Evolutionary conservation across 2,329 filamentous ascomycete genomes (phyloP).

Genomic region (Scolecobasidium constrictum): DNA sequence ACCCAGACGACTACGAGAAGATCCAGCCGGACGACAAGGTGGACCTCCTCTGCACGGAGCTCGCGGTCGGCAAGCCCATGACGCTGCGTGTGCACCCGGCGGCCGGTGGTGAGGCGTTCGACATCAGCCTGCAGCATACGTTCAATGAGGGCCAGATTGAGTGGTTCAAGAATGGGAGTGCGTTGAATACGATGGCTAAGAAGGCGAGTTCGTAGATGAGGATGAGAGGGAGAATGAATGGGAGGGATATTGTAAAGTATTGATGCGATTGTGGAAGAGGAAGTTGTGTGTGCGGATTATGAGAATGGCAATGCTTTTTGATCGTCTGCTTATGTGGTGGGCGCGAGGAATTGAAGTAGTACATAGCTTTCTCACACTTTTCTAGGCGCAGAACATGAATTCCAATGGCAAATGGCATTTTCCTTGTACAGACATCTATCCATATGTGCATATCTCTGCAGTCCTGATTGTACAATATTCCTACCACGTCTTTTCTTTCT

Average conservation of each 20-base stretch:
- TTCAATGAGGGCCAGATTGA: conserved; percentile 98
- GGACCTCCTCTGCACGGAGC: conserved; percentile 77
- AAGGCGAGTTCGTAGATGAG: conserved; percentile 11
- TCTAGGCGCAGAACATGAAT: too few relatives aligned
- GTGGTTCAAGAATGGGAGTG: conserved; percentile 98
- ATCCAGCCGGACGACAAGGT: conserved; percentile 88
- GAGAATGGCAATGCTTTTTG: too few relatives aligned
- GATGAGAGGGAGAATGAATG: background rate
- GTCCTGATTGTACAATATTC: too few relatives aligned
- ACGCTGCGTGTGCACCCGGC: conserved; percentile 88
- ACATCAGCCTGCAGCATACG: conserved; percentile 80
- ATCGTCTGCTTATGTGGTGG: too few relatives aligned
- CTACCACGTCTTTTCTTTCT: too few relatives aligned
- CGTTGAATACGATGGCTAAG: conserved; percentile 98
- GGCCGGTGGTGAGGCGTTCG: conserved; percentile 63
- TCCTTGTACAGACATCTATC: too few relatives aligned
- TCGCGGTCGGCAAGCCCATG: conserved; percentile 86
- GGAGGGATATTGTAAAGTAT: background rate
- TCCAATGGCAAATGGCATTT: too few relatives aligned
- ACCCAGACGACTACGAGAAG: conserved; percentile 96
- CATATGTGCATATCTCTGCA: too few relatives aligned
- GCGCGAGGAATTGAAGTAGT: too few relatives aligned
- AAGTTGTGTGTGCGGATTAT: background rate
- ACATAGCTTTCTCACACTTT: too few relatives aligned
- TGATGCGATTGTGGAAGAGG: background rate